These are phyloP conservation scores for Phytophthora pisi DNA, from an alignment of 352 stramenopile genomes.

Conservation along the genomic window DNA sequence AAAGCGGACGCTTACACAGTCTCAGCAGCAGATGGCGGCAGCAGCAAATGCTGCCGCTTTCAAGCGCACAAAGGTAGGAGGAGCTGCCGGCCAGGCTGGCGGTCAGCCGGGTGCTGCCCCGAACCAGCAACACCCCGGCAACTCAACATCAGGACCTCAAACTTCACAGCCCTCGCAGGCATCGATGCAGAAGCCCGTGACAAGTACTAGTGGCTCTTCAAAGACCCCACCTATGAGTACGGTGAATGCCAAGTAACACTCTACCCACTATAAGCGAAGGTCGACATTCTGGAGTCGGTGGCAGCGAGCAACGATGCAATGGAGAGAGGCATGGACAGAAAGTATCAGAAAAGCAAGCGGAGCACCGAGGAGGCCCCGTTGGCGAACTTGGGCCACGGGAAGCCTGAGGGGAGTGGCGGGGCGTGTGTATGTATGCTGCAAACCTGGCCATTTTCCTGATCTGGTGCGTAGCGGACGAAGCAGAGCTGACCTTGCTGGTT, in stretches of 20 bases:
- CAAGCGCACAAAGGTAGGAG: conserved; percentile 81
- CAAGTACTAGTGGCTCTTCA: conserved; percentile 69
- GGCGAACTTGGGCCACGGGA: conserved; percentile 39
- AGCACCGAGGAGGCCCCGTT: conserved; percentile 29
- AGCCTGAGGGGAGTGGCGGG: conserved; percentile 31
- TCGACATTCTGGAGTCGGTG: conserved; percentile 30
- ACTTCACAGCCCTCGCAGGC: conserved; percentile 59
- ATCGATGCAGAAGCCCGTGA: conserved; percentile 73
- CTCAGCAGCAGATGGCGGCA: conserved; percentile 83
- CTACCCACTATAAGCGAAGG: conserved; percentile 37
- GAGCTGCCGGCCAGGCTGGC: conserved; percentile 31
- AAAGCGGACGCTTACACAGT: conserved; percentile 80
- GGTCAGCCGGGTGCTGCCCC: conserved; percentile 26
- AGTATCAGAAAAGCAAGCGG: conserved; percentile 31
- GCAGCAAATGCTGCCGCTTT: conserved; percentile 81
- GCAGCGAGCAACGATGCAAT: conserved; percentile 24
- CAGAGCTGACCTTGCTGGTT: conserved; percentile 43
- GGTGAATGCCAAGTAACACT: conserved; percentile 87
- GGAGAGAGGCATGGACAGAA: conserved; percentile 29
- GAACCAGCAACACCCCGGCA: conserved; percentile 34
- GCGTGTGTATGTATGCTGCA: conserved; percentile 29
- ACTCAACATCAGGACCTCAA: conserved; percentile 48
- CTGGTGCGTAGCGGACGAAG: conserved; percentile 29
- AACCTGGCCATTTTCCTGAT: conserved; percentile 27
- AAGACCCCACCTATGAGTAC: conserved; percentile 89